phyloP scores from a whole-genome alignment of 202 grass and related monocot genomes.

The Bolboschoenoplectus hybrid region DNA sequence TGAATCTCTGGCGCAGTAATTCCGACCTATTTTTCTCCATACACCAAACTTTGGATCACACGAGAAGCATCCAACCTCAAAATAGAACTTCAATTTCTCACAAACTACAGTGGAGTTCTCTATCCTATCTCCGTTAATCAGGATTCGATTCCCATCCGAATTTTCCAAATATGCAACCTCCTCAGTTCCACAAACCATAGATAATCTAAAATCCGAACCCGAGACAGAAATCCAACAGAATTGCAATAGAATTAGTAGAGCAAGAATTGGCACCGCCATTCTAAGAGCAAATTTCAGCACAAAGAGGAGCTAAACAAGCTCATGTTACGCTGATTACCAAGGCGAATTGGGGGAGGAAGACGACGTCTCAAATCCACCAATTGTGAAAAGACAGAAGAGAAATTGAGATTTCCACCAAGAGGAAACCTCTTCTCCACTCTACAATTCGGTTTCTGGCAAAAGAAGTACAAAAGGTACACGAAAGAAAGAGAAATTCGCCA shows the following conservation, averaged over 20 bases:
- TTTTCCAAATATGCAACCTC: constrained; percentile 50
- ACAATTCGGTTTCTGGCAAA: constrained; percentile 1
- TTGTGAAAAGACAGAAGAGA: background rate
- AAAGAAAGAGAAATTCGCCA: constrained; percentile 12
- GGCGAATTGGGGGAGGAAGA: constrained; percentile 28
- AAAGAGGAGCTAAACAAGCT: constrained; percentile 4
- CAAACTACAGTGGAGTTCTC: constrained; percentile 61
- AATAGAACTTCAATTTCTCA: constrained; percentile 69
- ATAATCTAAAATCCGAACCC: constrained; percentile 32
- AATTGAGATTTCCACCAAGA: background rate
- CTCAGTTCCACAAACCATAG: constrained; percentile 62
- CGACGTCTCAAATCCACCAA: background rate
- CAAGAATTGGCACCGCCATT: constrained; percentile 37
- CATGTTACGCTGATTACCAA: constrained; percentile 34
- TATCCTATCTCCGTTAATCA: constrained; percentile 56
- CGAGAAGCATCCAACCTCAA: constrained; percentile 56
- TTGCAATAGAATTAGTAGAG: constrained; percentile 44
- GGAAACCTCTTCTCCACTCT: background rate
- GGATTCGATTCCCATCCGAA: constrained; percentile 50
- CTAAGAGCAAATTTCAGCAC: constrained; percentile 27
- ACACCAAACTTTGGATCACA: constrained; percentile 46
- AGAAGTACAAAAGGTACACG: background rate
- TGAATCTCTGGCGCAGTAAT: constrained; percentile 50
- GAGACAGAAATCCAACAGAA: constrained; percentile 42
- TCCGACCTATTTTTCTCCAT: constrained; percentile 48